A percentile compares a stretch with the other conserved stretches of the same genome.
Evolutionary conservation across 2,329 filamentous ascomycete genomes (phyloP).

Genomic region (Cadophora luteo-olivacea): DNA sequence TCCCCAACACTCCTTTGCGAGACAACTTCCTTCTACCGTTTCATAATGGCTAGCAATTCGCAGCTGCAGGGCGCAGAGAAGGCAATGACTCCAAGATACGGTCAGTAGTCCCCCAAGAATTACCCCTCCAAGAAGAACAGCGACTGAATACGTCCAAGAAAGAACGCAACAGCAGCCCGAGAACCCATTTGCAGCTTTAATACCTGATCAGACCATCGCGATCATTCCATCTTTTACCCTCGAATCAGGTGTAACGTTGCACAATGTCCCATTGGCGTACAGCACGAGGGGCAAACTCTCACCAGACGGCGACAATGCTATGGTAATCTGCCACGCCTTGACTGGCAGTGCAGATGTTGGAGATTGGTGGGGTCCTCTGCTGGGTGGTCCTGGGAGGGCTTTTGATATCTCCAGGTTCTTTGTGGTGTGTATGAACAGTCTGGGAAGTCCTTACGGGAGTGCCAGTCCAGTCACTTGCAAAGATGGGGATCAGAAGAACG

Average conservation of each 20-base stretch:
- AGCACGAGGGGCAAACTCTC: constrained; percentile 69
- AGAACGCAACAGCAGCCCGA: constrained; percentile 71
- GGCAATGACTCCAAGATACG: constrained; percentile 29
- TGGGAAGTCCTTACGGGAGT: constrained; percentile 85
- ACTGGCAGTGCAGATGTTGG: constrained; percentile 85
- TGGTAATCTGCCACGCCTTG: constrained; percentile 83
- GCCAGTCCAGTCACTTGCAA: constrained; percentile 81
- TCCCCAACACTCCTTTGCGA: neutral
- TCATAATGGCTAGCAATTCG: constrained; percentile 1
- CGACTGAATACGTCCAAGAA: constrained; percentile 59
- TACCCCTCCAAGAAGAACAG: constrained; percentile 47
- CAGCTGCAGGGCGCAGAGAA: neutral
- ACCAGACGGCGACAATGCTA: constrained; percentile 66
- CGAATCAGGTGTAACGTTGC: constrained; percentile 85
- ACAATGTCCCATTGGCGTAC: constrained; percentile 76
- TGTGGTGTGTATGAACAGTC: constrained; percentile 83
- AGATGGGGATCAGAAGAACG: constrained; percentile 74
- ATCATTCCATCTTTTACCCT: constrained; percentile 89
- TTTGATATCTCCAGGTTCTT: constrained; percentile 87
- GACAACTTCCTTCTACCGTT: neutral
- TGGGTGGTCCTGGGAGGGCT: constrained; percentile 74
- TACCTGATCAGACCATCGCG: constrained; percentile 86
- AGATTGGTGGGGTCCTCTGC: constrained; percentile 87
- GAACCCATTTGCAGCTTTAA: constrained; percentile 87
- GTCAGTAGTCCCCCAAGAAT: constrained; percentile 37